Conservation (phyloP, 257 asterid genomes). For the Plectranthus barbatus region DNA sequence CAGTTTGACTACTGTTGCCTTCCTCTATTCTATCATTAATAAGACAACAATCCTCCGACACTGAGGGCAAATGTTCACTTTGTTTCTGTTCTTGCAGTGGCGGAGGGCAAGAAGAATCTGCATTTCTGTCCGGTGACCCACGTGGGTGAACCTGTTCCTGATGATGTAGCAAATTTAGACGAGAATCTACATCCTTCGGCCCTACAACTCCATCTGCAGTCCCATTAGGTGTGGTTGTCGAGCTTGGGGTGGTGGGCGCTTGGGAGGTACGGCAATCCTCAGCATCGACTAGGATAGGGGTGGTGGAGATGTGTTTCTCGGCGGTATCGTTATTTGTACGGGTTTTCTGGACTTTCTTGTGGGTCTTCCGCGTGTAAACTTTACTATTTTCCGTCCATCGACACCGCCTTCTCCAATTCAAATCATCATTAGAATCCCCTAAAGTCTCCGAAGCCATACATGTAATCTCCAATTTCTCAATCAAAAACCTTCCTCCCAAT, state of each 20-base stretch:
- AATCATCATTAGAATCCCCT: conserved; percentile 29
- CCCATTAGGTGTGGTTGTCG: background rate
- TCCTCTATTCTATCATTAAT: background rate
- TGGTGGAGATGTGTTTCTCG: conserved; percentile 10
- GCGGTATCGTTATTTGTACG: conserved; percentile 4
- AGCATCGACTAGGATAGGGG: conserved; percentile 8
- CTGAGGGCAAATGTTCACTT: background rate
- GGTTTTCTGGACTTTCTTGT: conserved; percentile 17
- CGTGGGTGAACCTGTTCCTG: conserved; percentile 14
- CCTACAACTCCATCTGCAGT: background rate
- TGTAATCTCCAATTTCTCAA: conserved; percentile 20
- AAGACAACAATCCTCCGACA: background rate
- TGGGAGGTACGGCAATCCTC: conserved; percentile 14
- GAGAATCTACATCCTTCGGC: conserved; percentile 11
- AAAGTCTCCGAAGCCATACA: conserved; percentile 52
- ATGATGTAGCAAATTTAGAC: background rate
- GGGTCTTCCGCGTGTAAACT: conserved; percentile 38
- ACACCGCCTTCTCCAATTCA: conserved; percentile 23
- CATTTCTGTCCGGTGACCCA: background rate
- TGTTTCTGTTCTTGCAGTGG: background rate
- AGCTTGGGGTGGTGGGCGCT: background rate
- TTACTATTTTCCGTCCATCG: conserved; percentile 33
- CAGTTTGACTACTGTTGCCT: background rate
- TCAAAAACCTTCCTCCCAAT: conserved; percentile 12
- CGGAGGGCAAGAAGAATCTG: background rate